Evolutionary conservation across 371 early-diverging fungal species (phyloP).

Genomic region (Mortierella sp.): DNA sequence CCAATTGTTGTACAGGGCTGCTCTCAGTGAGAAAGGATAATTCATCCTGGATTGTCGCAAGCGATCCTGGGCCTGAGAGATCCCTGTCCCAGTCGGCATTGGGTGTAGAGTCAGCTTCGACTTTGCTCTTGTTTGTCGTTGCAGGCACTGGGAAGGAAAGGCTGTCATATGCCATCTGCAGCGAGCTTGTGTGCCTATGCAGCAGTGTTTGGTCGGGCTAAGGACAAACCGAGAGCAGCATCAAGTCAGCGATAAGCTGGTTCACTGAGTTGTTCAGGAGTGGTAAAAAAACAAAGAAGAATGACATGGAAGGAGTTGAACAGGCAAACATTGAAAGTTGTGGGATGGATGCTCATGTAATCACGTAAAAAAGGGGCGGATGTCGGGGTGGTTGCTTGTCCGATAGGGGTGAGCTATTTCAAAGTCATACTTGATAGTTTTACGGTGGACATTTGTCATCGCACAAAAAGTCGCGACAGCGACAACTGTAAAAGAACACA

Average conservation of each 20-base stretch:
- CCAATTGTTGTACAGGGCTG: background rate
- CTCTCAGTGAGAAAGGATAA: background rate
- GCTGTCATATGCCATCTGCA: background rate
- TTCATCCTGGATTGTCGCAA: constrained; percentile 1
- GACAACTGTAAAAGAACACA: background rate
- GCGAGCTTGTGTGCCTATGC: constrained; percentile 14
- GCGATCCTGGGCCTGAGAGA: background rate
- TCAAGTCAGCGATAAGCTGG: background rate
- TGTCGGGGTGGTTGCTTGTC: constrained; percentile 5
- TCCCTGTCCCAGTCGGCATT: constrained; percentile 5
- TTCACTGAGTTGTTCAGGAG: background rate
- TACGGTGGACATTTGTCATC: background rate
- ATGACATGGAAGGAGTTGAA: background rate
- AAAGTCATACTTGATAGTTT: background rate
- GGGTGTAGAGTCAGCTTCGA: background rate
- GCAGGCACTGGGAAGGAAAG: background rate
- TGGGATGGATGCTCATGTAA: background rate
- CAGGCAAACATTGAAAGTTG: background rate
- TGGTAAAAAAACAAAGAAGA: background rate
- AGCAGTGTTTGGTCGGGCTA: constrained; percentile 15
- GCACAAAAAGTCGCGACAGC: background rate
- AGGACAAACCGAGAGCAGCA: background rate
- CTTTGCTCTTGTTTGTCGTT: background rate
- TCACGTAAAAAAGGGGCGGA: constrained; percentile 14
- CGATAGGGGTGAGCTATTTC: constrained; percentile 15